Evolutionary conservation across 331 rosid species (phyloP).

Genomic region (Prunus yedoensis): DNA sequence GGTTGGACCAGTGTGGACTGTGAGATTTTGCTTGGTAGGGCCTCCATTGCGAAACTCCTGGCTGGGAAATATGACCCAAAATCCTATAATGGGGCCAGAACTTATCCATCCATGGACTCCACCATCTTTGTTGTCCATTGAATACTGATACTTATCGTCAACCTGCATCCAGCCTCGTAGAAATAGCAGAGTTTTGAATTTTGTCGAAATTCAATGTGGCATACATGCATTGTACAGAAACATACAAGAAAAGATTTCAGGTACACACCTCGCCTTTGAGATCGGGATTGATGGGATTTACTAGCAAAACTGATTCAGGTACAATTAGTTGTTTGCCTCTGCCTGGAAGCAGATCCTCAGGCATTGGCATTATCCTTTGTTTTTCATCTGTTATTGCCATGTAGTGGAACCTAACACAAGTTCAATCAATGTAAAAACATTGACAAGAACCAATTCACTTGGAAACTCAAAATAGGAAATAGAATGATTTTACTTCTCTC

Average conservation of each 20-base stretch:
- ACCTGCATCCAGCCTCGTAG: slow-evolving; percentile 28
- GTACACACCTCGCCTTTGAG: slow-evolving; percentile 44
- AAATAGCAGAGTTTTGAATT: background rate
- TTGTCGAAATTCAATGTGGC: background rate
- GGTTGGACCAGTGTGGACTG: slow-evolving; percentile 47
- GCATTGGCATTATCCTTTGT: slow-evolving; percentile 54
- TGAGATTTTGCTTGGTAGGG: slow-evolving; percentile 51
- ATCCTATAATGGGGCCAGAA: slow-evolving; percentile 42
- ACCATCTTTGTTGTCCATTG: slow-evolving; percentile 48
- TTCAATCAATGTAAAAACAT: background rate
- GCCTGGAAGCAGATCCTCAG: slow-evolving; percentile 36
- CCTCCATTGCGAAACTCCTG: slow-evolving; percentile 48
- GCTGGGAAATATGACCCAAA: slow-evolving; percentile 49
- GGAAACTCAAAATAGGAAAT: background rate
- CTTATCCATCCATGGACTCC: slow-evolving; percentile 50
- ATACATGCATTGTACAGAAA: background rate
- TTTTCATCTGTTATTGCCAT: slow-evolving; percentile 54
- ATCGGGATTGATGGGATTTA: slow-evolving; percentile 44
- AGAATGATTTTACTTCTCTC: slow-evolving; percentile 35
- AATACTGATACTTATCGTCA: slow-evolving; percentile 47
- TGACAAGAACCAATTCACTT: background rate
- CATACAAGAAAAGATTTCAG: background rate
- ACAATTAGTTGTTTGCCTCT: slow-evolving; percentile 49
- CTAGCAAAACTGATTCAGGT: slow-evolving; percentile 51
- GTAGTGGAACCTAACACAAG: slow-evolving; percentile 38